Evolutionary conservation across 345 rosid genomes (phyloP), one percentile per base, ranked within the genome.

Genomic region (Salix udensis): DNA sequence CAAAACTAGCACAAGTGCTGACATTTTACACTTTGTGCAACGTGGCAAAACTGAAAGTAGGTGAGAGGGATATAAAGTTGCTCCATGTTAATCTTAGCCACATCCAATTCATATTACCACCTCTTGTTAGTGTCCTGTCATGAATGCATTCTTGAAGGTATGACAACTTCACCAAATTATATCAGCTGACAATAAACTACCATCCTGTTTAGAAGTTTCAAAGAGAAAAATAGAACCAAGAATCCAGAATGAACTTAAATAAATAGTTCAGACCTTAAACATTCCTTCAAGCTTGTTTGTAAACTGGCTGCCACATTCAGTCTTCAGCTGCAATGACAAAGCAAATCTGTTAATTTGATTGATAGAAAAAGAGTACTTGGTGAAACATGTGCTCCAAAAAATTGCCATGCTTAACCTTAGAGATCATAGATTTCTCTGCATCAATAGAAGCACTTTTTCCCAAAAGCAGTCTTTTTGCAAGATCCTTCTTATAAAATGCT

Each of bases 361-460:
- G 36, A 62, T 65, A 36, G 26, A 67, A 46, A 31, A 71, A 18
- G 23, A 62, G 66, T 8, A 72, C 36, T 40, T 28, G 34, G 72
- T 14, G 40, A 70, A 64, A 39, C 13, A 58, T 58, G 11, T 23
- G 36, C 9, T 37, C 3, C 2, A 2, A 61, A 55, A 65, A 70
- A 4, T 28, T 13, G 30, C 12, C 6, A 40, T 52, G 23, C 58
- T 76, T 36, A 77, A 93, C 97, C 97, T 96, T 96, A 48, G 99
- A 92, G 81, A 96, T 96, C 99, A 96, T 96, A 73, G 99, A 96
- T 81, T 96, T 96, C 89, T 96, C 99, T 0, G 98, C 97, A 76
- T 96, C 99, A 83, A 96, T 93, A 46, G 98, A 96, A 80, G 99
- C 99, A 83, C 99, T 96, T 85, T 96, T 96, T 36, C 98, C 97